Evolutionary conservation across 164 flowering plant species (phyloP).

Genomic region (Liriodendron chinense): DNA sequence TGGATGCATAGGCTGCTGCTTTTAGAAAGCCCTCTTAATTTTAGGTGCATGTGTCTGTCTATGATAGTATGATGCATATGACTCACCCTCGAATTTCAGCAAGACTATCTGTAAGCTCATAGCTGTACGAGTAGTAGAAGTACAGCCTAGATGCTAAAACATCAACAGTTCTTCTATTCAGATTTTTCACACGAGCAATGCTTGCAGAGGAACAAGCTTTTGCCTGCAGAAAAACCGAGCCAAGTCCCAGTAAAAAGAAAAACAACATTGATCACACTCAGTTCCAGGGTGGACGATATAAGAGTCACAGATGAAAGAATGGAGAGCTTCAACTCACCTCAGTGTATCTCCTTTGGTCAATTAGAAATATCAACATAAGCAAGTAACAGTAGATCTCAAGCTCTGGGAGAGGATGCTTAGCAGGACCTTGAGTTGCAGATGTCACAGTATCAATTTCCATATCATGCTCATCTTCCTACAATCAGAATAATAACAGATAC

Average conservation of each 20-base stretch:
- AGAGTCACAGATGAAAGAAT: not conserved
- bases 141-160: conserved; percentile 81
- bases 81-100: conserved; percentile 93
- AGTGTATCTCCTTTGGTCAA: conserved; percentile 76
- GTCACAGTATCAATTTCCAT: conserved; percentile 92
- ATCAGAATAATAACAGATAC: conserved; percentile 7
- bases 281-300: not conserved
- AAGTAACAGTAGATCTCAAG: conserved; percentile 81
- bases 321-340: conserved; percentile 50
- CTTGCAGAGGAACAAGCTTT: conserved; percentile 86
- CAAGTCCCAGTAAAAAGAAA: not conserved
- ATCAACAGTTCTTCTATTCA: conserved; percentile 81
- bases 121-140: conserved; percentile 80
- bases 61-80: not conserved
- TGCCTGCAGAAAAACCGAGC: conserved; percentile 46
- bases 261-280: not conserved
- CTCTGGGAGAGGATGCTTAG: conserved; percentile 72
- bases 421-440: conserved; percentile 48
- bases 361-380: conserved; percentile 75
- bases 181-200: conserved; percentile 65
- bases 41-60: not conserved
- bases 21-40: too few species aligned
- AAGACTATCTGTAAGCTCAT: conserved; percentile 91
- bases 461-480: conserved; percentile 76
- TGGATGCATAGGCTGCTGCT: not conserved